Evolutionary conservation across 2,329 filamentous ascomycete genomes (phyloP).

Genomic region (Lachnellula willkommii): DNA sequence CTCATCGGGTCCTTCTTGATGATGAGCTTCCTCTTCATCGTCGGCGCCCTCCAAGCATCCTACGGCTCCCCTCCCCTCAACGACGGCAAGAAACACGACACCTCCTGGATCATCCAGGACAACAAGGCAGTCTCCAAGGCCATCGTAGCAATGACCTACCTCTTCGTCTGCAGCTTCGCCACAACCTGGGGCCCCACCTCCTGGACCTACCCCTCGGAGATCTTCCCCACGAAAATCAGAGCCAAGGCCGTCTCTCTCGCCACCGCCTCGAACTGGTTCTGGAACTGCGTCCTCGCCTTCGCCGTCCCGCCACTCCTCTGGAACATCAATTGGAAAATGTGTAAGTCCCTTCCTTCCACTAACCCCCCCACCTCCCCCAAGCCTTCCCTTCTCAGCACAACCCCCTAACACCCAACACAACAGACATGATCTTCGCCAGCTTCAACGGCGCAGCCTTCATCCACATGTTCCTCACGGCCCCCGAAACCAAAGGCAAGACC

Average conservation of each 20-base stretch:
- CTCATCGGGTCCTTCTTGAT: conserved; percentile 61
- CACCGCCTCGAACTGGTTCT: conserved; percentile 69
- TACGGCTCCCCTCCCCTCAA: conserved; percentile 45
- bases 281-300: conserved; percentile 62
- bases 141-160: conserved; percentile 65
- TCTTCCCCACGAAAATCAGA: conserved; percentile 63
- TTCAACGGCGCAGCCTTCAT: conserved; percentile 65
- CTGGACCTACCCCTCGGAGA: conserved; percentile 60
- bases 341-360: background rate
- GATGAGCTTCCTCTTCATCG: conserved; percentile 56
- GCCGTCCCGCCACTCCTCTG: conserved; percentile 45
- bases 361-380: background rate
- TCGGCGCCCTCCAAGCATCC: conserved; percentile 55
- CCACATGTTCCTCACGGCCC: conserved; percentile 62
- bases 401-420: background rate
- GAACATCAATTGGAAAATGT: conserved; percentile 59
- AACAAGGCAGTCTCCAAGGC: conserved; percentile 52
- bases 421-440: conserved; percentile 64
- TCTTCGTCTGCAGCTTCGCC: conserved; percentile 67
- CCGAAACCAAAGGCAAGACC: conserved; percentile 66
- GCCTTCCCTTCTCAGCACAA: background rate
- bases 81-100: conserved; percentile 39
- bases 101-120: conserved; percentile 53
- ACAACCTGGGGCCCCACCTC: conserved; percentile 48
- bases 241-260: conserved; percentile 70